A percentile compares a stretch with the other conserved stretches of the same genome.
These are phyloP conservation scores for Leccinum variicolor DNA, from an alignment of 768 basidiomycete genomes.

Conservation along the genomic window DNA sequence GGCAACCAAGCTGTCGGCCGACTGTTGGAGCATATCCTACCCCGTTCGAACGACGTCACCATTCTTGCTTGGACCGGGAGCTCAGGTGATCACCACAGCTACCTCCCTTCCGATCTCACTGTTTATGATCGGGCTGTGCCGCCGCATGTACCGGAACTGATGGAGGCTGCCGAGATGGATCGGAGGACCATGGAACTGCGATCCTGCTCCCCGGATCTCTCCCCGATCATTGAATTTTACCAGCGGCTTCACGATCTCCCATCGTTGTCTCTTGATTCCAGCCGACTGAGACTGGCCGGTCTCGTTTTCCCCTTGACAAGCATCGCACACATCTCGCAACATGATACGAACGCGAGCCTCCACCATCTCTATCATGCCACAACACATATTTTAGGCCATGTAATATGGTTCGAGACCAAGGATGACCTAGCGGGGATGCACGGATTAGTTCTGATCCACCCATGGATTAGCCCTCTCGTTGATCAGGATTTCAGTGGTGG, in stretches of 20 bases:
- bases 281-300: neutral
- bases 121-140: neutral
- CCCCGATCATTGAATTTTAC: neutral
- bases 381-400: neutral
- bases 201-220: neutral
- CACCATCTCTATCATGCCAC: neutral
- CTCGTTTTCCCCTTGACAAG: neutral
- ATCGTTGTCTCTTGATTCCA: neutral
- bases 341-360: neutral
- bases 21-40: neutral
- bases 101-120: neutral
- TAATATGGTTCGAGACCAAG: neutral
- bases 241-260: neutral
- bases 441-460: neutral
- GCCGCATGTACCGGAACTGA: neutral
- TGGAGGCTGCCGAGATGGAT: neutral
- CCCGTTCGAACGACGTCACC: neutral
- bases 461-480: neutral
- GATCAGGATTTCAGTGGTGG: neutral
- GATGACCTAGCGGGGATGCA: neutral
- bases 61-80: neutral
- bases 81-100: neutral
- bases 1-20: neutral
- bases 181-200: accelerated
- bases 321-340: neutral